These are phyloP conservation scores for Colletotrichum gigasporum DNA, from an alignment of 2,329 filamentous ascomycete species.

Conservation along the genomic window DNA sequence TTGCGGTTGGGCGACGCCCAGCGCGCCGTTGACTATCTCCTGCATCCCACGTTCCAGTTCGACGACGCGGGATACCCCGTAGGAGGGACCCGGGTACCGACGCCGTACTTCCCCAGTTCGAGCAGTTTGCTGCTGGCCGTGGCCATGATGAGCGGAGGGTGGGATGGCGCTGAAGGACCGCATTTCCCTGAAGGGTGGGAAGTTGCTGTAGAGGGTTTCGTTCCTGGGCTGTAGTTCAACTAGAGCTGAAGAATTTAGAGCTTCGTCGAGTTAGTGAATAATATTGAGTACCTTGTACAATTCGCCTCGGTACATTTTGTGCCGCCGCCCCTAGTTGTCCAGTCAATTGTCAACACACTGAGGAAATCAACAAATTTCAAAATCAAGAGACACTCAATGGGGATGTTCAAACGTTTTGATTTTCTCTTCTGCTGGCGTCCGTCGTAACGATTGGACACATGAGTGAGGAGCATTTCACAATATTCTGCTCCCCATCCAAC, in stretches of 20 bases:
- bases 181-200: constrained; percentile 60
- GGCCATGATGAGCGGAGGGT: constrained; percentile 66
- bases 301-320: too few species aligned
- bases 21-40: constrained; percentile 51
- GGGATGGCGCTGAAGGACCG: constrained; percentile 57
- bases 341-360: too few species aligned
- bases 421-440: constrained; percentile 27
- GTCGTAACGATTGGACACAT: constrained; percentile 10
- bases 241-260: too few species aligned
- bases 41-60: constrained; percentile 61
- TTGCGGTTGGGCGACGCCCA: constrained; percentile 49
- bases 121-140: constrained; percentile 59
- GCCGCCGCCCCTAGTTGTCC: too few species aligned
- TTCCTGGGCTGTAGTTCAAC: constrained; percentile 12
- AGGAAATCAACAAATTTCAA: too few species aligned
- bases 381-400: not conserved
- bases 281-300: too few species aligned
- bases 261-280: too few species aligned
- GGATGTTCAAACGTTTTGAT: constrained; percentile 7
- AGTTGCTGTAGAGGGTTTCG: constrained; percentile 58
- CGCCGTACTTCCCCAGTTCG: constrained; percentile 65
- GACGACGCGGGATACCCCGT: constrained; percentile 66
- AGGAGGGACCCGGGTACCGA: constrained; percentile 61
- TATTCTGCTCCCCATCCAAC: constrained; percentile 61
- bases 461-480: constrained; percentile 66